These are phyloP conservation scores for Euphrasia arctica DNA, from an alignment of 305 asterid genomes.

Conservation along the genomic window DNA sequence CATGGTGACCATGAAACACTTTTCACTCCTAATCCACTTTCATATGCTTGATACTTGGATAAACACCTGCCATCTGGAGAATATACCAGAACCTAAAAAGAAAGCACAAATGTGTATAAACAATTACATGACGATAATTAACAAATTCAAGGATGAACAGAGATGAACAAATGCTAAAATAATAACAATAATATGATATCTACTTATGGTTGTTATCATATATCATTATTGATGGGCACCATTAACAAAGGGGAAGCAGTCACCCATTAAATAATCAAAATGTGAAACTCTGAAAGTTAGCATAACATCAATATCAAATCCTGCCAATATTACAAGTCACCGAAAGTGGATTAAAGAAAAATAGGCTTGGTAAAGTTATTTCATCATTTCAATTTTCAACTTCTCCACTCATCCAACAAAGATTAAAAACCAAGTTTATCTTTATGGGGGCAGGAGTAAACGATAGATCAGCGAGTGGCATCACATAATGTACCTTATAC, in stretches of 20 bases:
- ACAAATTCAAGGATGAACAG: slow-evolving; percentile 13
- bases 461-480: neutral
- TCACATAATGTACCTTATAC: slow-evolving; percentile 60
- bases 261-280: slow-evolving; percentile 2
- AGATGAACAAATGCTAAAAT: slow-evolving; percentile 12
- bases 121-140: slow-evolving; percentile 11
- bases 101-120: slow-evolving; percentile 22
- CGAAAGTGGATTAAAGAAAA: neutral
- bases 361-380: neutral
- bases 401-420: neutral
- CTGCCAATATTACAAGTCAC: slow-evolving; percentile 3
- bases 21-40: slow-evolving; percentile 96
- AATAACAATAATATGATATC: slow-evolving; percentile 16
- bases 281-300: neutral
- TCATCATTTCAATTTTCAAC: too few relatives aligned
- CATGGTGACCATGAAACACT: slow-evolving; percentile 97
- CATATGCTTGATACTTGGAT: slow-evolving; percentile 94
- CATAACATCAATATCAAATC: slow-evolving; percentile 1
- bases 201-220: slow-evolving; percentile 8
- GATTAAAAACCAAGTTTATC: neutral
- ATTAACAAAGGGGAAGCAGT: slow-evolving; percentile 12
- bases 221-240: neutral
- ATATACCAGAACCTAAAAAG: slow-evolving; percentile 75
- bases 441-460: too few relatives aligned
- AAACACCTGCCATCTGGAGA: slow-evolving; percentile 98